Evolutionary conservation across 208 protist species (phyloP), one percentile per base, ranked within the genome.

Genomic region (Acanthamoeba sp.): DNA sequence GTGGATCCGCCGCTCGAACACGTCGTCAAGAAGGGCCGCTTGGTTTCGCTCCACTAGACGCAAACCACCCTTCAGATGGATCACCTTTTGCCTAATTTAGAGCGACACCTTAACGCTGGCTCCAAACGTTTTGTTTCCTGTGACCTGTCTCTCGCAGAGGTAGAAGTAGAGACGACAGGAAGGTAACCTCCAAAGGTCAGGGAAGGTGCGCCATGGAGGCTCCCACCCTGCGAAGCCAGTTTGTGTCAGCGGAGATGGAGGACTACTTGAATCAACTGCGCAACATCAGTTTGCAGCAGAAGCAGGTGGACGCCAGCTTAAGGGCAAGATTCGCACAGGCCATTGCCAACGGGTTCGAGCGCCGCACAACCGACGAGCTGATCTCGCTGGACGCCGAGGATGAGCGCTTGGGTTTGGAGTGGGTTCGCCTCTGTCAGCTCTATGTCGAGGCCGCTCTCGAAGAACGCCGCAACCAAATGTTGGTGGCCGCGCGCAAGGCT

Each of bases 1-100:
- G 94, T 95, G n/a, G 97, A 98, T 84, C 97, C 97, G 71, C 97
- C 97, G 6, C 97, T 98, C 76, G 82, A 52, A 18, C 66, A 85
- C 45, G 97, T 98, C 16, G 87, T 97, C 78, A 98, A 98, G 94
- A 93, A 94, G 27, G 97, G 97, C 73, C 94, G 76, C 18, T 12
- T 96, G 40, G 95, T 96, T 16, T 95, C n/a, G n/a, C n/a, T 34
- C 57, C 29, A 59, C 5, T 1, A 9, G 34, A 69, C 3, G 5
- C 55, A 16, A 62, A 27, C 55, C 10, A n/a, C n/a, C n/a, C n/a
- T n/a, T n/a, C n/a, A n/a, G n/a, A n/a, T n/a, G n/a, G n/a, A n/a
- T n/a, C n/a, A n/a, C n/a, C n/a, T n/a, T n/a, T n/a, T n/a, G n/a
- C n/a, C n/a, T n/a, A n/a, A n/a, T n/a, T n/a, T n/a, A n/a, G n/a